Base-by-base conservation (phyloP, 495 filamentous ascomycete genomes). In the Lophium mytilinum region DNA sequence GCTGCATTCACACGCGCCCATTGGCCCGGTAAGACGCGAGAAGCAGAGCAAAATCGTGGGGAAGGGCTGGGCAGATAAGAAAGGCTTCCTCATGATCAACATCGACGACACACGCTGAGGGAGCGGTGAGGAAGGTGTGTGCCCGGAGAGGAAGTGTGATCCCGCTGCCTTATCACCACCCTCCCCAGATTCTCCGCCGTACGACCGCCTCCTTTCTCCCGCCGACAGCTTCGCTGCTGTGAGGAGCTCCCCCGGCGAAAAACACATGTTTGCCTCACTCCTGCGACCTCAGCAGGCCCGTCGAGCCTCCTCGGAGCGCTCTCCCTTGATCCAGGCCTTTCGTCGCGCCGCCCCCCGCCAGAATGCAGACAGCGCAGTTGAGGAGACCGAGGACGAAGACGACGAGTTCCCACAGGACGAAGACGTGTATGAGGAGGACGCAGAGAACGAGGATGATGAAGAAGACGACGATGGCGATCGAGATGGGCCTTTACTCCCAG, bases 401-500 rank as follows among this genome's bases (percentile, higher is more conserved):
- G 53, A 60, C 19, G 51, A 58, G 39, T 37, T 53, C 46, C 45
- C 46, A 33, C 43, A 55, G 18, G 30, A 53, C 30, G 54, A 43
- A 3, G 50, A 49, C 15, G 53, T 46, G 36, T 53, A 56, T 55
- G 58, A 58, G 24, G 58, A 41, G 9, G 58, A 53, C 7, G 24
- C 34, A 15, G 50, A 52, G 17, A 21, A 37, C 30, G 59, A 62
- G 34, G 50, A 57, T 9, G 55, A 65, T 3, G 39, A 61, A 11
- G 42, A 56, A 11, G 10, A 56, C 12, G 53, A 45, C 3, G n/a
- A 34, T 18, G 41, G 34, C 6, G 45, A 51, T 9, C 36, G 45
- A 19, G 63, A 66, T 48, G 59, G 58, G 9, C 56, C 63, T 15
- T 45, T 66, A 42, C 63, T 66, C 5, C 63, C 63, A 15, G 60